Evolutionary conservation across 2,329 filamentous ascomycete species (phyloP), one percentile per base, ranked within the genome.

Genomic region (Neophaeococcomyces mojaviensis): DNA sequence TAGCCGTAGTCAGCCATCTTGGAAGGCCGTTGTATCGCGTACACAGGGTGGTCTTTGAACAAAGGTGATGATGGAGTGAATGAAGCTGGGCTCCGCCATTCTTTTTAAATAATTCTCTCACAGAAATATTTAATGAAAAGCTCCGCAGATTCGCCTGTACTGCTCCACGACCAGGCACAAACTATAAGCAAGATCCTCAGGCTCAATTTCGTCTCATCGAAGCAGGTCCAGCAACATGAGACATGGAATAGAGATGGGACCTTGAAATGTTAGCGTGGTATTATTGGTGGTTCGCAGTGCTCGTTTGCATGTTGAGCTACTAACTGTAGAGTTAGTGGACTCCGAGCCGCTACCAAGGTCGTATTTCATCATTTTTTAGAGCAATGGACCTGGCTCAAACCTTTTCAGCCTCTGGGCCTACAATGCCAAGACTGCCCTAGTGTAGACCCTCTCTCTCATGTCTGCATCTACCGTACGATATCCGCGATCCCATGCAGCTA

Each of bases 231-330:
- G 12, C 9, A 38, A 16, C 35, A 38, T 20, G 35, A 16, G 35
- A 22, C 35, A 38, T n/a, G 33, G 33, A 8, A 7, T 12, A 16
- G 7, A 8, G 6, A 38, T 20, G 8, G 6, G 8, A 38, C 35
- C 16, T 38, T 38, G n/a, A 38, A 20, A 16, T 19, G 6, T 38
- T 38, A 38, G 35, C 16, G 35, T 38, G 15, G 35, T 38, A n/a
- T n/a, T n/a, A n/a, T n/a, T n/a, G n/a, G n/a, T n/a, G n/a, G n/a
- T n/a, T n/a, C n/a, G n/a, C n/a, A n/a, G n/a, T n/a, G 35, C 16
- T 22, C 7, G 4, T 7, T 9, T 8, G 35, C 16, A 6, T 9
- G 20, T 20, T 12, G 35, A 10, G 35, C 6, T 9, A 9, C 24
- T 20, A 7, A 16, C 15, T 38, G 16, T 15, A 20, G 35, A 38